These are phyloP conservation scores for Ulmus americana DNA, from an alignment of 331 rosid genomes.

Conservation along the genomic window DNA sequence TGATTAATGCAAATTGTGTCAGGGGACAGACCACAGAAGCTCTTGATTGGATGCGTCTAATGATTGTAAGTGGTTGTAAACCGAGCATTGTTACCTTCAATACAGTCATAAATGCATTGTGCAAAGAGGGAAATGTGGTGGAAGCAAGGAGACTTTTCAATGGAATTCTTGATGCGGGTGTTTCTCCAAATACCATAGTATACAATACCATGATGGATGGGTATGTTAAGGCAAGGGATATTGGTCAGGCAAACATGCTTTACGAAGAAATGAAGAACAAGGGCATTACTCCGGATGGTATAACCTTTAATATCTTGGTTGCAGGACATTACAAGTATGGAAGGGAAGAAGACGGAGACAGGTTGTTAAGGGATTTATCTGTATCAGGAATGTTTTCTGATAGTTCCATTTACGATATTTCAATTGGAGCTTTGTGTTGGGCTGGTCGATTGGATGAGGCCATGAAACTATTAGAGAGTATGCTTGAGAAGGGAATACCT, in stretches of 20 bases:
- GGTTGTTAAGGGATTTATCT: conserved; percentile 38
- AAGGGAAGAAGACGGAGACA: conserved; percentile 50
- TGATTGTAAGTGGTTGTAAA: conserved; percentile 49
- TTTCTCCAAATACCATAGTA: conserved; percentile 30
- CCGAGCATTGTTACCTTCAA: conserved; percentile 48
- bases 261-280: conserved; percentile 66
- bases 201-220: conserved; percentile 76
- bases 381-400: conserved; percentile 38
- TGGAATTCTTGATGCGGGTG: conserved; percentile 40
- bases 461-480: conserved; percentile 38
- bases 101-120: conserved; percentile 51
- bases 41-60: conserved; percentile 41
- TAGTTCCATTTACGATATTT: conserved; percentile 47
- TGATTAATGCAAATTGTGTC: conserved; percentile 51
- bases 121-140: conserved; percentile 68
- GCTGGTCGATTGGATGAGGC: conserved; percentile 61
- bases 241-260: conserved; percentile 59
- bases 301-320: conserved; percentile 73
- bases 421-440: conserved; percentile 68
- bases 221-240: conserved; percentile 70
- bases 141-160: conserved; percentile 59
- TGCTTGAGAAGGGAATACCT: conserved; percentile 65
- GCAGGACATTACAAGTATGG: conserved; percentile 73
- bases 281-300: conserved; percentile 54
- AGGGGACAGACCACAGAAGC: conserved; percentile 55